Base-by-base conservation (phyloP, 345 rosid genomes). In the Microcos paniculata region DNA sequence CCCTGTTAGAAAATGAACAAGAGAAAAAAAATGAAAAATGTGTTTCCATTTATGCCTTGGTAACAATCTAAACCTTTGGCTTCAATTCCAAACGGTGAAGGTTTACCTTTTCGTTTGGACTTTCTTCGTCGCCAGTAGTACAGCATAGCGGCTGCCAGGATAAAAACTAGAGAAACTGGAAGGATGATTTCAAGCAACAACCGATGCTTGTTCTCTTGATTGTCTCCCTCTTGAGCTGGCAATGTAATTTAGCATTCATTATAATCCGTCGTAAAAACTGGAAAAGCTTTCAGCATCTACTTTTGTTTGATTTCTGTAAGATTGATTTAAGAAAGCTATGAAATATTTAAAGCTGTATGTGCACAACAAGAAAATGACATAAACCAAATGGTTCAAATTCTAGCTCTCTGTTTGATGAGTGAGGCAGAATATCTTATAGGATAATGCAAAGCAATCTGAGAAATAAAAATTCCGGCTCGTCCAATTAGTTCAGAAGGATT, bases 81-180 rank as follows among this genome's bases (percentile, higher is more conserved):
- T 63, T 15, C 8, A 9, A 11, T 62, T 1, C 9, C 4, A 42
- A 51, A 31, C 12, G 35, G 24, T 8, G 24, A 49, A 30, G 61
- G 10, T 13, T 74, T 80, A 76, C 88, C 85, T 77, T 72, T 57
- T 53, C 59, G 71, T 61, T 63, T 62, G 59, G 48, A 21, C 26
- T 42, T 52, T 79, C 79, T 80, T 33, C 64, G 69, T 38, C 40
- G 16, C 26, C 38, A 42, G 80, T 35, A 77, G 73, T 15, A 81
- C 7, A 64, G 9, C 19, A 58, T 0, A 10, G 46, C 59, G 18
- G 74, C 72, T 4, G 67, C 12, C 8, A 85, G 57, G 38, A 85
- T 10, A 58, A 78, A 40, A 40, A 59, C 56, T 2, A 74, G n/a
- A 38, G 80, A 73, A 12, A 76, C 59, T 9, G 86, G 82, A 78